Evolutionary conservation across 371 early-diverging fungal genomes (phyloP).

Genomic region (Coemansia sp.): DNA sequence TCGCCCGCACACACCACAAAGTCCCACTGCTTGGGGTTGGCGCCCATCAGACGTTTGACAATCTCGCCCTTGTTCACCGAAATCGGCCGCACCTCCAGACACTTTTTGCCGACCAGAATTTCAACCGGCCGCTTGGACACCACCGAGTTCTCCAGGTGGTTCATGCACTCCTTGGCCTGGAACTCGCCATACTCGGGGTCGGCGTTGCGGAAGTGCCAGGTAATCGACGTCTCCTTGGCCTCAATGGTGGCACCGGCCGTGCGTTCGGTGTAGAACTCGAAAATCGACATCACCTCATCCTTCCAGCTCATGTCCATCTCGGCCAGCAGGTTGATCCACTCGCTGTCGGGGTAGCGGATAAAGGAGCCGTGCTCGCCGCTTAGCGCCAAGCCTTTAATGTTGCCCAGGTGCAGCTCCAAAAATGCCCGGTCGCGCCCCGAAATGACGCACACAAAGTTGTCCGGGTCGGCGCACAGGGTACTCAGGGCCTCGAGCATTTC

Average conservation of each 20-base stretch:
- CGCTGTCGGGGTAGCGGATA: slow-evolving; percentile 62
- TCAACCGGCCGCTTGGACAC: slow-evolving; percentile 91
- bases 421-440: slow-evolving; percentile 87
- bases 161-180: slow-evolving; percentile 90
- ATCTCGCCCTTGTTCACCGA: slow-evolving; percentile 90
- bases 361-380: slow-evolving; percentile 89
- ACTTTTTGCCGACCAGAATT: slow-evolving; percentile 94
- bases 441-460: slow-evolving; percentile 89
- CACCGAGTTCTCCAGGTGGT: slow-evolving; percentile 82
- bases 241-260: slow-evolving; percentile 86
- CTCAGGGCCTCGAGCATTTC: slow-evolving; percentile 66
- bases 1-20: slow-evolving; percentile 96
- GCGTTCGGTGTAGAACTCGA: slow-evolving; percentile 87
- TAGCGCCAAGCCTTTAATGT: slow-evolving; percentile 74
- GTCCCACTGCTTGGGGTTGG: slow-evolving; percentile 58
- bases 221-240: slow-evolving; percentile 68
- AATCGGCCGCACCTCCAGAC: slow-evolving; percentile 86
- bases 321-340: slow-evolving; percentile 79
- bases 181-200: slow-evolving; percentile 68
- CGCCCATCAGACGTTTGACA: slow-evolving; percentile 71
- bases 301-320: slow-evolving; percentile 84
- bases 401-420: slow-evolving; percentile 75
- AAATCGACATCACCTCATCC: slow-evolving; percentile 72
- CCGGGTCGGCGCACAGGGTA: slow-evolving; percentile 70
- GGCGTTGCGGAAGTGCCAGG: slow-evolving; percentile 81